phyloP scores from a whole-genome alignment of 1,139 yeast genomes.

The Zygosaccharomyces pseudobailii region DNA sequence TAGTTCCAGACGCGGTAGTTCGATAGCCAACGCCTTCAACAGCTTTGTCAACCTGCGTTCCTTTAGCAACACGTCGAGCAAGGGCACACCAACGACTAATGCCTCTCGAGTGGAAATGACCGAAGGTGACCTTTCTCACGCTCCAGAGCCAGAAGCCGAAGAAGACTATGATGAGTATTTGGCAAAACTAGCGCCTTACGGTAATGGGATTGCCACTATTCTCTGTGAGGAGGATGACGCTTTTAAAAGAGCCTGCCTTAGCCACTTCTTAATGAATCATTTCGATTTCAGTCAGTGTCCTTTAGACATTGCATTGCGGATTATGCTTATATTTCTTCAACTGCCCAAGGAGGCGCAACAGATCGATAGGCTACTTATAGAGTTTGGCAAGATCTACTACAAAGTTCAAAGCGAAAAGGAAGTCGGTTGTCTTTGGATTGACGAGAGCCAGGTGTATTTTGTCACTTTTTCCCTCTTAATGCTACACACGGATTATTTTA shows the following conservation, averaged over 20 bases:
- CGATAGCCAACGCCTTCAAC: constrained; percentile 36
- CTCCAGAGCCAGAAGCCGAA: constrained; percentile 33
- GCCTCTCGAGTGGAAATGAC: constrained; percentile 14
- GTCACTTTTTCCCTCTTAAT: constrained; percentile 57
- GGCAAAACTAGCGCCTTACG: constrained; percentile 35
- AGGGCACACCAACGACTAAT: constrained; percentile 11
- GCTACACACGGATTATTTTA: constrained; percentile 66
- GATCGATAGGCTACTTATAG: constrained; percentile 57
- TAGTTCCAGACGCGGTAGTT: constrained; percentile 33
- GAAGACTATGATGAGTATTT: constrained; percentile 39
- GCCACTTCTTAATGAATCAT: constrained; percentile 36
- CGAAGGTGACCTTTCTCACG: constrained; percentile 20
- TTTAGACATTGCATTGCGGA: constrained; percentile 57
- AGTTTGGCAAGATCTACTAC: constrained; percentile 48
- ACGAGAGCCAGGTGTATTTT: constrained; percentile 50
- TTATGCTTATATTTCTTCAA: constrained; percentile 49
- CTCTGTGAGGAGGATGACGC: constrained; percentile 37
- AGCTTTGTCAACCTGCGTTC: constrained; percentile 35
- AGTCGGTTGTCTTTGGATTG: constrained; percentile 29
- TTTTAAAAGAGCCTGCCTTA: constrained; percentile 38
- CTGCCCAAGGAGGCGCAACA: constrained; percentile 69
- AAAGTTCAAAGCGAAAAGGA: constrained; percentile 30
- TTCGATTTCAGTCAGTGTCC: constrained; percentile 52
- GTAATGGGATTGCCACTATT: constrained; percentile 38
- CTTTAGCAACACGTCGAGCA: constrained; percentile 21